Base-by-base conservation (phyloP, 805 yeast genomes). In the Saturnispora quitensis region DNA sequence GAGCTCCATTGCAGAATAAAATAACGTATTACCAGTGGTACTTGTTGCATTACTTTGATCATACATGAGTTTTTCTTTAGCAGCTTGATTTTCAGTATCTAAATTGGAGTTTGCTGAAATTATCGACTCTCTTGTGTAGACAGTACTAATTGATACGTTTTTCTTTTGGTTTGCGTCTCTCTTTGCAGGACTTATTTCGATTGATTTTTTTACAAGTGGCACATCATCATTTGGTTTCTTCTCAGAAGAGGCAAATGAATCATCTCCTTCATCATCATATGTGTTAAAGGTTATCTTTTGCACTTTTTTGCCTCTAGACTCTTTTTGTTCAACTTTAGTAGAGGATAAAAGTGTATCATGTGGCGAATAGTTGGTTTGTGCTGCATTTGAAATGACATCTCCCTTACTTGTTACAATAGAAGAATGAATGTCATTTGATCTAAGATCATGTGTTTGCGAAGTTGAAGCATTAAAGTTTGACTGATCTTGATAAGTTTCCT, bases 231-330 rank as follows among this genome's bases (percentile, higher is more conserved):
- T 7, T 2, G 13, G 10, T 5, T 40, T 22, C 9, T 28, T 34
- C 4, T 31, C 25, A 33, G 17, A 10, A 6, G 47, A 31, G 13
- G 24, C 20, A n/a, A 25, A 27, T 10, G 40, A 25, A 40, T 17
- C 31, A 34, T 24, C 40, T 35, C 13, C 34, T 31, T 31, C 34
- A 31, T 31, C 34, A 31, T 31, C 34, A 13, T 17, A 18, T 1
- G 42, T 17, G 22, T 43, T 43, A 43, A 49, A 49, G 20, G 43
- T 33, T 18, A 49, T 49, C 33, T 49, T 49, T 3, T 49, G 51
- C 6, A 49, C 51, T 17, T 49, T 49, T 27, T 43, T 49, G 12
- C 18, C 25, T 12, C 5, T 38, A 18, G 12, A 7, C 17, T 38
- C 42, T 18, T 18, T 38, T 8, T 10, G 15, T 9, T 38, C 42